Percentiles rank a stretch among this genome's conserved stretches.
Conservation (phyloP, 495 filamentous ascomycete species). For the Lasiosphaeria ovina region DNA sequence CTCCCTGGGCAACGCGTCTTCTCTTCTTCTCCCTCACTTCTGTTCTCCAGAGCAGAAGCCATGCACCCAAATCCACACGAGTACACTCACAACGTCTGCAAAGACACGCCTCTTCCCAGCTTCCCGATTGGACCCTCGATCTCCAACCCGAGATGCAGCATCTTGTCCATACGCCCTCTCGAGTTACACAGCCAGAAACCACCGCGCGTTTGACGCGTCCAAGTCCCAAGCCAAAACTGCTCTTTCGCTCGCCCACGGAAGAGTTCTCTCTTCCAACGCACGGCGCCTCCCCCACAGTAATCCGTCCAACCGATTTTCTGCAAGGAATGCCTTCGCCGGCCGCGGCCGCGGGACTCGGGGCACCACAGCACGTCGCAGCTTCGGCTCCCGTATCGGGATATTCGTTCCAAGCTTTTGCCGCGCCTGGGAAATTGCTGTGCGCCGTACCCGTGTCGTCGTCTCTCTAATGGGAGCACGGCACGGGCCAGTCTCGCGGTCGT, state of each 20-base stretch:
- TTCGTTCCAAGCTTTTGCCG: slow-evolving; percentile 30
- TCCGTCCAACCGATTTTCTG: slow-evolving; percentile 61
- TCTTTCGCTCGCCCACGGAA: slow-evolving; percentile 45
- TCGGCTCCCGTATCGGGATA: slow-evolving; percentile 39
- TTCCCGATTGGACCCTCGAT: slow-evolving; percentile 5
- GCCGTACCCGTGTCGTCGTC: background rate
- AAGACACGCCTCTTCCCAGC: slow-evolving; percentile 12
- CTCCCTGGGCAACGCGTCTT: no score
- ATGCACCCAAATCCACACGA: slow-evolving; percentile 13
- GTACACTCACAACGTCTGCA: slow-evolving; percentile 24
- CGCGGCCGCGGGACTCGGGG: slow-evolving; percentile 31
- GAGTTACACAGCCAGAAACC: slow-evolving; percentile 22
- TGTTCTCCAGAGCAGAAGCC: background rate
- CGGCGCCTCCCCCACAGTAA: slow-evolving; percentile 65
- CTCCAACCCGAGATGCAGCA: slow-evolving; percentile 16
- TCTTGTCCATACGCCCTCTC: slow-evolving; percentile 14
- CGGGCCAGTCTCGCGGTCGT: slow-evolving; percentile 38
- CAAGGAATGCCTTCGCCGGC: slow-evolving; percentile 55
- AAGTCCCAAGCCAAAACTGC: slow-evolving; percentile 6
- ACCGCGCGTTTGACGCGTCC: slow-evolving; percentile 1
- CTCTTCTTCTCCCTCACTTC: no score
- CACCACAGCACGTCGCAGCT: slow-evolving; percentile 38
- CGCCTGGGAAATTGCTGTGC: slow-evolving; percentile 29
- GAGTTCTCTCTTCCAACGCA: slow-evolving; percentile 43
- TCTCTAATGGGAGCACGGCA: slow-evolving; percentile 10